A percentile compares a stretch with the other conserved stretches of the same genome.
Conservation (phyloP, 495 filamentous ascomycete species). For the Penicillium dipodomyicola region DNA sequence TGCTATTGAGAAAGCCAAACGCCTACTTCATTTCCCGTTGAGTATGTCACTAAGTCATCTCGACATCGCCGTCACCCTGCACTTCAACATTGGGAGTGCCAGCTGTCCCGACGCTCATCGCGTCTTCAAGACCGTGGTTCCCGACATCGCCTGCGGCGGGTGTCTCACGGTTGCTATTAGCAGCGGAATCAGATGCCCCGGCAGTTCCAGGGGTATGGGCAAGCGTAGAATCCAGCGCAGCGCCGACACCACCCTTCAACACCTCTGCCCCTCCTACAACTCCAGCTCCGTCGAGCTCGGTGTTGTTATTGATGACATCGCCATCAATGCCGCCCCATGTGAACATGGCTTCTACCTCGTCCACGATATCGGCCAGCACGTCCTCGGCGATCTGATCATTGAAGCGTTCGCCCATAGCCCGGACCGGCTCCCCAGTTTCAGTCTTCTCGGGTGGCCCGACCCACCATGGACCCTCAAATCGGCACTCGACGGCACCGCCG, state of each 20-base stretch:
- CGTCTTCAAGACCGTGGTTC: slow-evolving; percentile 27
- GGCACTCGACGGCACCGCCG: slow-evolving; percentile 85
- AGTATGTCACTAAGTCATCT: slow-evolving; percentile 35
- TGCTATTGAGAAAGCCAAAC: slow-evolving; percentile 1
- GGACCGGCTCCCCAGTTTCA: slow-evolving; percentile 41
- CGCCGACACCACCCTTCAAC: slow-evolving; percentile 36
- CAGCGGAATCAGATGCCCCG: slow-evolving; percentile 26
- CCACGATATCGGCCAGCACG: slow-evolving; percentile 83
- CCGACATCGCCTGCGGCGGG: slow-evolving; percentile 19
- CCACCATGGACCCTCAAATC: slow-evolving; percentile 91
- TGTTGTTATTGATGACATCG: slow-evolving; percentile 35
- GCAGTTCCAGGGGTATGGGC: slow-evolving; percentile 17
- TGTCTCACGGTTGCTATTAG: slow-evolving; percentile 26
- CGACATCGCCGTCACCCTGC: slow-evolving; percentile 39
- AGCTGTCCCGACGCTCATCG: slow-evolving; percentile 28
- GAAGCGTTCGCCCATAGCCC: slow-evolving; percentile 74
- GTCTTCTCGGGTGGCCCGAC: slow-evolving; percentile 60
- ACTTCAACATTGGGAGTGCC: slow-evolving; percentile 27
- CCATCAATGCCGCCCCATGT: slow-evolving; percentile 47
- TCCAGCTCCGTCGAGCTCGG: slow-evolving; percentile 30
- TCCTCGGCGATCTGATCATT: slow-evolving; percentile 96
- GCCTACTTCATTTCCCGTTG: neutral
- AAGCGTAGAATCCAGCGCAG: slow-evolving; percentile 35
- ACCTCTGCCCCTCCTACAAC: slow-evolving; percentile 40
- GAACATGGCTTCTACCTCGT: slow-evolving; percentile 72